Evolutionary conservation across 108 stramenopile species (phyloP), one percentile per base, ranked within the genome.

Genomic region (Stephanodiscus minutulus): DNA sequence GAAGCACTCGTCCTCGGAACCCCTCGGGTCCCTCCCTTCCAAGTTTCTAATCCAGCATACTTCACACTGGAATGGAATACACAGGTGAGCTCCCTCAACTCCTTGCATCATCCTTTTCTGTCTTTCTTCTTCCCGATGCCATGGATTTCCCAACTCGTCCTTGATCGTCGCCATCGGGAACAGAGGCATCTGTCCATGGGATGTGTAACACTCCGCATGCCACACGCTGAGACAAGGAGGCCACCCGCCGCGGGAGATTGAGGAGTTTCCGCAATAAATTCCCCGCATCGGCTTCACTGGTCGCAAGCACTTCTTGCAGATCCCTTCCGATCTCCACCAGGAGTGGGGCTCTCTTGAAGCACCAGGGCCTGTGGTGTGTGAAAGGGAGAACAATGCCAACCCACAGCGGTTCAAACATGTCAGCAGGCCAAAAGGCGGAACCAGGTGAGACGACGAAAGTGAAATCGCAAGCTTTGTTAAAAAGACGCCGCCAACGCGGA

Each of bases 251-350:
- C 29, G 57, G 68, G 69, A 72, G 58, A 37, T 33, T 1, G 43
- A 39, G 54, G 62, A 83, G 67, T 83, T 83, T 55, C 64, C 60
- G 73, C 82, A 78, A 48, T 77, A 83, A 12, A 82, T 54, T 3
- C 63, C 81, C 39, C 47, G 22, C 64, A 58, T 25, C 44, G 13
- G 0, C 29, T n/a, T 27, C 20, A 70, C 69, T 20, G 1, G 31
- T 33, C 15, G 22, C 50, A 48, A 44, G 41, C 81, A 82, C 6
- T 22, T 47, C 13, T 1, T 27, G 64, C n/a, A n/a, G n/a, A n/a
- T n/a, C n/a, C n/a, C n/a, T n/a, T n/a, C n/a, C n/a, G n/a, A n/a
- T n/a, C n/a, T 56, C 76, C 72, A 82, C 43, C 56, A 82, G 0
- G 27, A 66, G 24, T 7, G 76, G 59, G 21, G 48, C 41, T 55